Percentiles rank a stretch among this genome's conserved stretches.
Evolutionary conservation across 2,329 filamentous ascomycete genomes (phyloP).

Genomic region (Eurotiales sp.): DNA sequence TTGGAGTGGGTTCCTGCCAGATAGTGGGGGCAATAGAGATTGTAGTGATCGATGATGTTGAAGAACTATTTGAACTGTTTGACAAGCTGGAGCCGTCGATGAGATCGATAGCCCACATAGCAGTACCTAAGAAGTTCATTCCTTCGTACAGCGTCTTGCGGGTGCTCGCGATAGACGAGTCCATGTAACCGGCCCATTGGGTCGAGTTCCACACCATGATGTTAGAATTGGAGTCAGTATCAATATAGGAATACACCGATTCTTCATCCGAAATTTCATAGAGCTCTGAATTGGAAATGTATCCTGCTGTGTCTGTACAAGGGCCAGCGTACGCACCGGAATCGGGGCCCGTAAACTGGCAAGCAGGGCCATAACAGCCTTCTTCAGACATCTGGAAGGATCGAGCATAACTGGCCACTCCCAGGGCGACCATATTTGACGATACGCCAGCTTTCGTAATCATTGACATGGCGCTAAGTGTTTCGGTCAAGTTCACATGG

Average conservation of each 20-base stretch:
- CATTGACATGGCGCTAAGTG: conserved; percentile 28
- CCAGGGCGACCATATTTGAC: conserved; percentile 29
- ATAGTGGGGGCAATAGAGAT: too few species aligned
- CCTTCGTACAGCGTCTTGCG: neutral
- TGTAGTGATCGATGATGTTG: too few species aligned
- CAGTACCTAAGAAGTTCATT: neutral
- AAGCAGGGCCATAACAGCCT: conserved; percentile 28
- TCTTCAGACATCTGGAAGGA: conserved; percentile 29
- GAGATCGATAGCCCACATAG: neutral
- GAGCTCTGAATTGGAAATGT: conserved; percentile 22
- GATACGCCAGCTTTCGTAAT: conserved; percentile 35
- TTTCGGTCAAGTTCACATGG: conserved; percentile 40
- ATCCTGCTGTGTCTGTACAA: conserved; percentile 37
- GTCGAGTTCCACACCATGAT: neutral
- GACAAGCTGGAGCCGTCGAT: neutral
- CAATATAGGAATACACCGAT: neutral
- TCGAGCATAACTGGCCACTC: conserved; percentile 32
- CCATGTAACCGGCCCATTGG: conserved; percentile 1
- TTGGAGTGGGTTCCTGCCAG: too few species aligned
- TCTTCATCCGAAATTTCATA: neutral
- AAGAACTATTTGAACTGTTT: too few species aligned
- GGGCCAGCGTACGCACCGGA: conserved; percentile 28
- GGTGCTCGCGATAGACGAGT: neutral
- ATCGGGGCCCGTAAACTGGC: conserved; percentile 28
- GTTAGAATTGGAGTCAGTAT: neutral